Conservation (phyloP, 2,329 filamentous ascomycete species). For the Herpotrichia juniperi region DNA sequence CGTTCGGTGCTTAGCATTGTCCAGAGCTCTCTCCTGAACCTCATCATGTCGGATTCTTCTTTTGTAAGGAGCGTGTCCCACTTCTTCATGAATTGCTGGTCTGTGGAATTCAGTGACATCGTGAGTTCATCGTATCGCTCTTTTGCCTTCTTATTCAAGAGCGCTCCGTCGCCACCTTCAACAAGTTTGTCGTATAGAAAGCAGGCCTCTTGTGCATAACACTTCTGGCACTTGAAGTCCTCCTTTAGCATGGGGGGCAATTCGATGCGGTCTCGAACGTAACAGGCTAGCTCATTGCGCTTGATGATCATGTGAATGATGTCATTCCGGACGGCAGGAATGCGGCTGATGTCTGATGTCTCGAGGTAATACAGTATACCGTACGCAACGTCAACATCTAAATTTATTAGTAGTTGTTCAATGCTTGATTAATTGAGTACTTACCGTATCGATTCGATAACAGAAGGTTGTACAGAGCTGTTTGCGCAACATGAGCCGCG, state of each 20-base stretch:
- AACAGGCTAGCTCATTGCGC: constrained; percentile 86
- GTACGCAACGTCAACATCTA: constrained; percentile 85
- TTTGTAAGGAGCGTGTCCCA: constrained; percentile 94
- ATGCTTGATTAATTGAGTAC: constrained; percentile 17
- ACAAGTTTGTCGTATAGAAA: constrained; percentile 93
- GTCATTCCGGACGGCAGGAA: constrained; percentile 85
- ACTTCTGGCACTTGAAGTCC: constrained; percentile 80
- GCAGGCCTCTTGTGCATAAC: constrained; percentile 89
- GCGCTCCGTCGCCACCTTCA: constrained; percentile 81
- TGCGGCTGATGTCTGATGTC: constrained; percentile 81
- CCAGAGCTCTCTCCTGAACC: constrained; percentile 89
- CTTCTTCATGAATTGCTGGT: constrained; percentile 87
- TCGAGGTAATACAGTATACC: constrained; percentile 97
- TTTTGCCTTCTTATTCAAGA: constrained; percentile 79
- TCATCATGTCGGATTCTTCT: constrained; percentile 90
- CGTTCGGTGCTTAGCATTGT: constrained; percentile 91
- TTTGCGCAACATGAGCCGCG: constrained; percentile 87
- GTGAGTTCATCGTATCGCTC: constrained; percentile 83
- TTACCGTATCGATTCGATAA: constrained; percentile 86
- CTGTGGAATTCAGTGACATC: constrained; percentile 73
- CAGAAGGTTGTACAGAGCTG: constrained; percentile 89
- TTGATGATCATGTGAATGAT: constrained; percentile 97
- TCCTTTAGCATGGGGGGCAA: constrained; percentile 87
- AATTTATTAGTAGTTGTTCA: constrained; percentile 16
- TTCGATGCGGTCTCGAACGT: constrained; percentile 79